Percentiles rank a stretch among this genome's conserved stretches.
phyloP scores from a whole-genome alignment of 768 basidiomycete species.

The Russula vinacea region DNA sequence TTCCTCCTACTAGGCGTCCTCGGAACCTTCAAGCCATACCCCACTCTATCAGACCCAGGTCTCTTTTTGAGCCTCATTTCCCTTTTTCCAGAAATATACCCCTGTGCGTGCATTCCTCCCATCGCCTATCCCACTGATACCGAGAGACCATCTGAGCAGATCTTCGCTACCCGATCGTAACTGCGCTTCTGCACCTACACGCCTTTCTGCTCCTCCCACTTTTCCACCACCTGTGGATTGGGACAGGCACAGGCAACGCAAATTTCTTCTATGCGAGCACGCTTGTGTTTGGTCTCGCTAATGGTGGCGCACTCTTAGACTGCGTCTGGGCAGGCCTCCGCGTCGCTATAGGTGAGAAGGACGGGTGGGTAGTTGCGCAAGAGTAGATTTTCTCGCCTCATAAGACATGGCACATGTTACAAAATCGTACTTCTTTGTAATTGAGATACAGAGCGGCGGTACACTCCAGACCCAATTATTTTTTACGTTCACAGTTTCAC shows the following conservation, averaged over 20 bases:
- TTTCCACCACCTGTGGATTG: slow-evolving; percentile 89
- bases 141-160: slow-evolving; percentile 46
- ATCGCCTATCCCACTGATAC: background rate
- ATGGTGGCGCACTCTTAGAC: slow-evolving; percentile 81
- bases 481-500: background rate
- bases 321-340: slow-evolving; percentile 79
- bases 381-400: slow-evolving; percentile 39
- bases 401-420: background rate
- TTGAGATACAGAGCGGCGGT: background rate
- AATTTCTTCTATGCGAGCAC: slow-evolving; percentile 98
- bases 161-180: slow-evolving; percentile 80
- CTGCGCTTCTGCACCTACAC: slow-evolving; percentile 77
- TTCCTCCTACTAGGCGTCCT: slow-evolving; percentile 75
- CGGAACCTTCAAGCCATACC: slow-evolving; percentile 87
- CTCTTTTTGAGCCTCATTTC: slow-evolving; percentile 78
- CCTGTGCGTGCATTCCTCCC: slow-evolving; percentile 56
- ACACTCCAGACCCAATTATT: background rate
- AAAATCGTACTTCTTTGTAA: background rate
- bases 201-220: slow-evolving; percentile 83
- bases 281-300: slow-evolving; percentile 85
- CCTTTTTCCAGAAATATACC: slow-evolving; percentile 80
- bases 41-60: slow-evolving; percentile 84
- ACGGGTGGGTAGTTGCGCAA: slow-evolving; percentile 56
- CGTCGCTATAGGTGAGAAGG: slow-evolving; percentile 58
- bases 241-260: slow-evolving; percentile 90